Conservation (phyloP, 495 filamentous ascomycete species). For the Penicillium coffeae region DNA sequence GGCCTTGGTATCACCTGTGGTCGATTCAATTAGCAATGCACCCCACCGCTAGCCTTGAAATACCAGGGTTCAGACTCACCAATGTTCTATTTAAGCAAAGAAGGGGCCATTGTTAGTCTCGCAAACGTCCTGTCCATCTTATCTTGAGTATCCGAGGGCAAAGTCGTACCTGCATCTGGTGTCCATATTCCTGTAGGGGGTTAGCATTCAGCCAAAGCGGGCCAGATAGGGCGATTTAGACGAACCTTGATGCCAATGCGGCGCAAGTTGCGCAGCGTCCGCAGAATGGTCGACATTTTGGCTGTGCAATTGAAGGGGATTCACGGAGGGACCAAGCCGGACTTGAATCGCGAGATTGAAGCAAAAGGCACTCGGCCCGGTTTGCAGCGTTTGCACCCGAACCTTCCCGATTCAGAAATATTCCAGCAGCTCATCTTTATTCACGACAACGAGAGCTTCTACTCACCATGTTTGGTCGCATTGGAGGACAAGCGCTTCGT, state of each 20-base stretch:
- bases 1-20: constrained; percentile 90
- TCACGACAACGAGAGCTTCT: not conserved
- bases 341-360: constrained; percentile 13
- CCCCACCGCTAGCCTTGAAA: not conserved
- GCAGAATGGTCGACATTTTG: constrained; percentile 85
- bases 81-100: constrained; percentile 54
- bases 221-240: not conserved
- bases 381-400: constrained; percentile 43
- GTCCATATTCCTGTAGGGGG: constrained; percentile 67
- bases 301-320: constrained; percentile 22
- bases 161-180: constrained; percentile 81
- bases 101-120: constrained; percentile 21
- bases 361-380: constrained; percentile 21
- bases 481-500: constrained; percentile 37
- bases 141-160: constrained; percentile 11
- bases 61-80: constrained; percentile 41
- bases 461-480: constrained; percentile 37
- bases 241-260: constrained; percentile 81
- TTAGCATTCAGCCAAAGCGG: constrained; percentile 24
- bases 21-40: constrained; percentile 15
- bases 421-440: not conserved
- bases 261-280: constrained; percentile 82
- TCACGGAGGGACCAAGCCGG: constrained; percentile 9
- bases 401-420: constrained; percentile 23
- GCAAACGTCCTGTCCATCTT: not conserved